Conservation (phyloP, 1,284 basidiomycete species). For the Pyrrhoderma noxium region DNA sequence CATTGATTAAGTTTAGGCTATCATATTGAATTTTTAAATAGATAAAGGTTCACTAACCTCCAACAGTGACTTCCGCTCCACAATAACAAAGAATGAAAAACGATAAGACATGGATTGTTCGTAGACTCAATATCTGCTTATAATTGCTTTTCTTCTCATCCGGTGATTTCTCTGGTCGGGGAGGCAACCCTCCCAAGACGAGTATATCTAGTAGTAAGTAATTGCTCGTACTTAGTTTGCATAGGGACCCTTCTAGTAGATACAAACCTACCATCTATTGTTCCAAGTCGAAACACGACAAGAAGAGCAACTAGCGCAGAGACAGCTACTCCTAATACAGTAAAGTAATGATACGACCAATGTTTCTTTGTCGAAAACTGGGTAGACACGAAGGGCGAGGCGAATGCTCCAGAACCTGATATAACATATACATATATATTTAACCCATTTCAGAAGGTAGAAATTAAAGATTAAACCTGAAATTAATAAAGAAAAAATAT, state of each 20-base stretch:
- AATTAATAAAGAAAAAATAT: not conserved
- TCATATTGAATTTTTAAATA: not conserved
- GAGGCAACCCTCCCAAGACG: not conserved
- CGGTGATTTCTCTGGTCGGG: not conserved
- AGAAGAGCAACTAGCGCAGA: constrained; percentile 38
- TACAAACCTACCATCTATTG: constrained; percentile 38
- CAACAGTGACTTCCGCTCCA: constrained; percentile 59
- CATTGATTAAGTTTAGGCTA: not conserved
- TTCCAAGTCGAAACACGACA: constrained; percentile 43
- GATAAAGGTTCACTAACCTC: constrained; percentile 31
- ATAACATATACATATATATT: not conserved
- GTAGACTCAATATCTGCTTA: constrained; percentile 46
- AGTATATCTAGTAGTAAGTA: not conserved
- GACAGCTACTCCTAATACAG: constrained; percentile 48
- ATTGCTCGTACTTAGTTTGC: not conserved
- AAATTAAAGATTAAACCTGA: not conserved
- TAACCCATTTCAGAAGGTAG: too few relatives aligned
- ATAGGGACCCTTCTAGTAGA: not conserved
- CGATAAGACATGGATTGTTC: constrained; percentile 49
- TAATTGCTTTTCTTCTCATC: constrained; percentile 37
- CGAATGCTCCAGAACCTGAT: constrained; percentile 59
- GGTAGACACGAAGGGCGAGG: constrained; percentile 60
- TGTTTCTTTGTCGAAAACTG: constrained; percentile 46
- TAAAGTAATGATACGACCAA: constrained; percentile 57
- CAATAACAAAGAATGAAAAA: constrained; percentile 62